These are phyloP conservation scores for Hericium rajendrae DNA, from an alignment of 768 basidiomycete species.

Conservation along the genomic window DNA sequence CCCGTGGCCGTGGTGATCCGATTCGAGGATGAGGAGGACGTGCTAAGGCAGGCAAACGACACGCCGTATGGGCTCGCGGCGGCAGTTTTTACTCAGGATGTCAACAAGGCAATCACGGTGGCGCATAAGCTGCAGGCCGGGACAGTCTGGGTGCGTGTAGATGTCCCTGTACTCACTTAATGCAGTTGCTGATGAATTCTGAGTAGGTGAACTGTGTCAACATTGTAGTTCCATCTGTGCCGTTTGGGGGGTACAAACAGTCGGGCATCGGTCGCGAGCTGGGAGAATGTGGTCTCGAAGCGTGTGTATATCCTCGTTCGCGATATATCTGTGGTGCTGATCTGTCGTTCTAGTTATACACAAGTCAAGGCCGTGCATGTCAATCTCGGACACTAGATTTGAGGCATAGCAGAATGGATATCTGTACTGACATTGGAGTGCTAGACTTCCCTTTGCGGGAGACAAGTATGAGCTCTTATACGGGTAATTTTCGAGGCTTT, in stretches of 20 bases:
- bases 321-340: background rate
- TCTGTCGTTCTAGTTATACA: slow-evolving; percentile 30
- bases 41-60: slow-evolving; percentile 72
- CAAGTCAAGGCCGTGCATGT: slow-evolving; percentile 52
- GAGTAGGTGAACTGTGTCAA: slow-evolving; percentile 34
- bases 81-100: slow-evolving; percentile 73
- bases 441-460: too few species aligned
- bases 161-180: too few species aligned
- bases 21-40: slow-evolving; percentile 54
- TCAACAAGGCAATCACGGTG: slow-evolving; percentile 62
- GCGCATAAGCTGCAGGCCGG: slow-evolving; percentile 75
- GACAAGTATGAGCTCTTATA: too few species aligned
- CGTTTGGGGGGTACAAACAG: slow-evolving; percentile 69
- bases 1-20: slow-evolving; percentile 54
- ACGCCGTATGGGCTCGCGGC: slow-evolving; percentile 79
- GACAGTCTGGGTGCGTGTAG: slow-evolving; percentile 52
- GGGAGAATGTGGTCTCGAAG: slow-evolving; percentile 50
- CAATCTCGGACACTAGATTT: slow-evolving; percentile 32
- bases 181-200: background rate
- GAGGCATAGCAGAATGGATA: background rate
- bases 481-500: too few species aligned
- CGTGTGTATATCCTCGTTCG: slow-evolving; percentile 25
- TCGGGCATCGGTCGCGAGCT: slow-evolving; percentile 62
- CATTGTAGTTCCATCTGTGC: slow-evolving; percentile 37
- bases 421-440: too few species aligned